phyloP scores from a whole-genome alignment of 352 stramenopile species.

The Phytophthora idaei region DNA sequence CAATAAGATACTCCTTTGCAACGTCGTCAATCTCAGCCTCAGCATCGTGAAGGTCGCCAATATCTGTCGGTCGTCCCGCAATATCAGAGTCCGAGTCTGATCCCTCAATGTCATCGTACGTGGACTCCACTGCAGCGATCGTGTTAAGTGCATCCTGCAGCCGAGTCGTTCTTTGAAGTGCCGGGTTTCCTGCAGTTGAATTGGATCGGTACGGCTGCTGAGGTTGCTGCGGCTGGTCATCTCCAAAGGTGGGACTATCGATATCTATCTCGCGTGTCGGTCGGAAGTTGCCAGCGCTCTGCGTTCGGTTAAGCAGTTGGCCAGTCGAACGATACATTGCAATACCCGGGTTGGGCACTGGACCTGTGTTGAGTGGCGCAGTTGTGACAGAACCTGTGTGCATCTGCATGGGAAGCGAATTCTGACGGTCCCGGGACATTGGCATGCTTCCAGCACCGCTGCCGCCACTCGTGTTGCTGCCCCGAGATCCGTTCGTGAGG shows the following conservation, averaged over 20 bases:
- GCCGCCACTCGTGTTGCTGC: slow-evolving; percentile 39
- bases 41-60: slow-evolving; percentile 53
- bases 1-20: slow-evolving; percentile 41
- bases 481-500: slow-evolving; percentile 41
- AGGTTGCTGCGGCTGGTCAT: slow-evolving; percentile 8
- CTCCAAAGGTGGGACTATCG: slow-evolving; percentile 37
- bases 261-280: slow-evolving; percentile 48
- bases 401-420: slow-evolving; percentile 68
- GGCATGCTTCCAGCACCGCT: slow-evolving; percentile 26
- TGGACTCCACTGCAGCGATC: slow-evolving; percentile 56
- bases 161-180: slow-evolving; percentile 31
- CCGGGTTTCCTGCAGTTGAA: slow-evolving; percentile 28
- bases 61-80: slow-evolving; percentile 48
- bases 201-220: slow-evolving; percentile 33
- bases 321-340: slow-evolving; percentile 50
- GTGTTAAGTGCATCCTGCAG: slow-evolving; percentile 56
- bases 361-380: slow-evolving; percentile 8
- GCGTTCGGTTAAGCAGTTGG: slow-evolving; percentile 43
- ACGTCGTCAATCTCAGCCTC: slow-evolving; percentile 33
- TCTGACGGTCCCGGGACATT: slow-evolving; percentile 54
- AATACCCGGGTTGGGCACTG: slow-evolving; percentile 27
- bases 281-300: slow-evolving; percentile 49
- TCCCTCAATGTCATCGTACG: slow-evolving; percentile 55
- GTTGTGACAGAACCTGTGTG: slow-evolving; percentile 29
- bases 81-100: slow-evolving; percentile 53